phyloP scores from a whole-genome alignment of 2,329 filamentous ascomycete species.

The Colletotrichum somersetense region DNA sequence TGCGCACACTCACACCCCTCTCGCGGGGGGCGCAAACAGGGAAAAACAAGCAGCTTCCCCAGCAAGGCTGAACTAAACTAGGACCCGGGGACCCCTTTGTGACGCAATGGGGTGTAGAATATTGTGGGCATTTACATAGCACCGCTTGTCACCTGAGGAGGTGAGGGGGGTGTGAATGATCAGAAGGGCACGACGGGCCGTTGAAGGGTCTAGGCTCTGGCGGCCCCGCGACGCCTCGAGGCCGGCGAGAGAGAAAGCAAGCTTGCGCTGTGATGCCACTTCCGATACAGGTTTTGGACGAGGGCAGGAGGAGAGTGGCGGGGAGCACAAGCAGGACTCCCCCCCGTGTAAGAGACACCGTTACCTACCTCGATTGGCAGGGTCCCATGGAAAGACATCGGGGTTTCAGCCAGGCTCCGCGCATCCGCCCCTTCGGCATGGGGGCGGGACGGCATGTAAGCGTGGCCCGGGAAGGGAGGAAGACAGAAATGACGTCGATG shows the following conservation, averaged over 20 bases:
- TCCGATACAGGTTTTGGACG: conserved; percentile 17
- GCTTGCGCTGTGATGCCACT: conserved; percentile 41
- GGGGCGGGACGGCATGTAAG: background rate
- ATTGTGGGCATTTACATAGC: conserved; percentile 4
- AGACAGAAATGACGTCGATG: conserved; percentile 5
- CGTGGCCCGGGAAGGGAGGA: background rate
- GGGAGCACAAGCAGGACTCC: conserved; percentile 2
- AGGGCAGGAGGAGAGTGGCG: background rate
- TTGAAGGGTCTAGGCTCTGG: background rate
- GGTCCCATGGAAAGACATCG: background rate
- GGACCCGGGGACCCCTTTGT: conserved; percentile 9
- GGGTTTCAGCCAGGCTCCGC: background rate
- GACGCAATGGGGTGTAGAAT: conserved; percentile 37
- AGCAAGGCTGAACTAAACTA: conserved; percentile 22
- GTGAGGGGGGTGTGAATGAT: too few relatives aligned
- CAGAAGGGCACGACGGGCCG: background rate
- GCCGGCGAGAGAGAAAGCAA: background rate
- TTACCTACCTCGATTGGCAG: conserved; percentile 10
- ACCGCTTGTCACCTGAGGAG: background rate
- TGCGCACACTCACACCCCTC: conserved; percentile 1
- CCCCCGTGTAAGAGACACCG: background rate
- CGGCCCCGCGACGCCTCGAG: background rate
- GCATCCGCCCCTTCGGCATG: conserved; percentile 1
- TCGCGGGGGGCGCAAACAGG: background rate
- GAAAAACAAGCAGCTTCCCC: background rate